phyloP scores from a whole-genome alignment of 1,284 basidiomycete genomes.

The Vanrija sp. region DNA sequence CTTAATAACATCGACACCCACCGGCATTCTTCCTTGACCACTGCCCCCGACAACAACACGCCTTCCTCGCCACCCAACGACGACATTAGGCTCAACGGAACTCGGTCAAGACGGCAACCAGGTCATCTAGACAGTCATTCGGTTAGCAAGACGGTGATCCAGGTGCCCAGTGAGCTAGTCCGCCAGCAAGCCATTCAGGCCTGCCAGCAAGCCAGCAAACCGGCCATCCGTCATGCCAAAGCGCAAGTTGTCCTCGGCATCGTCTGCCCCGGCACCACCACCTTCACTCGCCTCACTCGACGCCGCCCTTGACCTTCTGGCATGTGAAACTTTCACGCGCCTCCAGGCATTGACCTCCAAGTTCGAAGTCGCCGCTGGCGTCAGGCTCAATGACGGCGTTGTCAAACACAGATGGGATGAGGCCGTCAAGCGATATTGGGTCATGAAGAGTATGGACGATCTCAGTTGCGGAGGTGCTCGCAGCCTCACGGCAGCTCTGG shows the following conservation, averaged over 20 bases:
- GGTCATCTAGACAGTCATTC: too few species aligned
- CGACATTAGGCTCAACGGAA: neutral
- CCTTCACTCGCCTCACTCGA: conserved; percentile 35
- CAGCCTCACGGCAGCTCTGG: neutral
- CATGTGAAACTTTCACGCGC: conserved; percentile 39
- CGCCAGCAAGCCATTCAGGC: neutral
- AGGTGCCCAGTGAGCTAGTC: too few species aligned
- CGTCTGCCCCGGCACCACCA: conserved; percentile 4
- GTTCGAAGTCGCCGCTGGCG: conserved; percentile 36
- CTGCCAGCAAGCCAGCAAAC: conserved; percentile 7
- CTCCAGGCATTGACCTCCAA: conserved; percentile 30
- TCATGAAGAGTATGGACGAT: conserved; percentile 44
- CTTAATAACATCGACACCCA: too few species aligned
- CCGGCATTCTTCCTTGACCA: too few species aligned
- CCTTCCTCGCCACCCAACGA: too few species aligned
- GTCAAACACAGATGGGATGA: conserved; percentile 40
- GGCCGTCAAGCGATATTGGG: conserved; percentile 41
- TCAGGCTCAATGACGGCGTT: conserved; percentile 38
- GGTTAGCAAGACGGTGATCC: too few species aligned
- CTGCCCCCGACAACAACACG: too few species aligned
- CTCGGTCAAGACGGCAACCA: neutral
- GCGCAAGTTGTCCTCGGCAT: conserved; percentile 15
- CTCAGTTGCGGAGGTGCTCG: conserved; percentile 25
- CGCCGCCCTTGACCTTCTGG: conserved; percentile 43
- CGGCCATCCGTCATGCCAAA: conserved; percentile 15